Evolutionary conservation across 2,329 filamentous ascomycete genomes (phyloP).

Genomic region (Aureobasidium namibiae): DNA sequence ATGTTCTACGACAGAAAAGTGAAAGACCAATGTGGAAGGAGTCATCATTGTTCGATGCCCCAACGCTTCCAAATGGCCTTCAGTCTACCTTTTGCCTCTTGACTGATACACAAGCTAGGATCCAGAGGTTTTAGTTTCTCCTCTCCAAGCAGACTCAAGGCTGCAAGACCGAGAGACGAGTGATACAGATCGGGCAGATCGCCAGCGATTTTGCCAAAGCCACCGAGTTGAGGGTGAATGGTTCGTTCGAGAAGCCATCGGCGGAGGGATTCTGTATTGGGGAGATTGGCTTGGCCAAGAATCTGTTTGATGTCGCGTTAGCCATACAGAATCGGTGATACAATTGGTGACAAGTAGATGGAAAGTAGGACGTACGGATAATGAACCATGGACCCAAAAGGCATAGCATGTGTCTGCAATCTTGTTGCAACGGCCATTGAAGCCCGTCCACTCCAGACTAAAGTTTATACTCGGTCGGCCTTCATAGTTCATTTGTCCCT

Average conservation of each 20-base stretch:
- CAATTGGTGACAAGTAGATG: neutral
- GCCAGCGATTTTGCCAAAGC: constrained; percentile 39
- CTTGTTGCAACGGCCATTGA: constrained; percentile 89
- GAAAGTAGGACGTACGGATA: constrained; percentile 31
- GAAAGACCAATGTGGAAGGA: too few species aligned
- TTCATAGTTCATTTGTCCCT: constrained; percentile 22
- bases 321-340: neutral
- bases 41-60: neutral
- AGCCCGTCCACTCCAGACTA: constrained; percentile 56
- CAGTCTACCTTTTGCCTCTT: constrained; percentile 36
- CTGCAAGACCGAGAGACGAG: constrained; percentile 77
- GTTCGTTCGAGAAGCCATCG: constrained; percentile 77
- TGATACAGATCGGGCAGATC: constrained; percentile 66
- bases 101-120: constrained; percentile 65
- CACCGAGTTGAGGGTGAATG: constrained; percentile 63
- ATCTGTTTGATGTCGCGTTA: constrained; percentile 14
- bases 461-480: constrained; percentile 55
- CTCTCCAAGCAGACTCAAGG: constrained; percentile 56
- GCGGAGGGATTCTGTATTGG: constrained; percentile 28
- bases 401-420: constrained; percentile 89
- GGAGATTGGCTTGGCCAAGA: constrained; percentile 17
- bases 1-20: neutral
- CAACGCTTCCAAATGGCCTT: constrained; percentile 21
- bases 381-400: constrained; percentile 76
- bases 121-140: constrained; percentile 67